Evolutionary conservation across 2,329 filamentous ascomycete genomes (phyloP), one percentile per base, ranked within the genome.

Genomic region (Aspergillus bombycis): DNA sequence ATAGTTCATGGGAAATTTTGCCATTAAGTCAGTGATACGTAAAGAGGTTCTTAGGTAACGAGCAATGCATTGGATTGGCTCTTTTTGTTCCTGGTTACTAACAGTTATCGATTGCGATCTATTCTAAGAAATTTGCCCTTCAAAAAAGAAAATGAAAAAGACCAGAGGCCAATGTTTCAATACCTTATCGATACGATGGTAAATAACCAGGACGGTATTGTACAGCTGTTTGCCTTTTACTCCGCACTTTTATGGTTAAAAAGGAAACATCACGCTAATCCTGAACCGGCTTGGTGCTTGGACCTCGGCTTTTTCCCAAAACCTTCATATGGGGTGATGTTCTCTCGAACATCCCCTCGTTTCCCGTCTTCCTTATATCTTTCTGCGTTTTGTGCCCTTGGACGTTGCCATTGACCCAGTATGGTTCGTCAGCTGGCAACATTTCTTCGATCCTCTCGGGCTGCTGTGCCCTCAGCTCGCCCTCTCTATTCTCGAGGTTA

Each of bases 391-490:
- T 32, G 10, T 28, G 23, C 23, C 28, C 28, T 10, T 21, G 48
- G 28, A 11, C 19, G 48, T 12, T 52, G 48, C 48, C 48, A 52
- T 52, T 52, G 48, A 52, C 28, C 19, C 43, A 61, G 23, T 38
- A 68, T 69, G 68, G 28, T 43, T 48, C 61, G 60, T 14, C 58
- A 68, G 41, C 57, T 67, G 26, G 48, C 58, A 45, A 53, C 57
- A 1, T n/a, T 66, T 28, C 21, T 65, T 26, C 66, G 62, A 16
- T 60, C 62, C 16, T 53, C 54, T 19, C 66, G 57, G 52, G 36
- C 43, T n/a, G 28, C 63, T 36, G 28, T 45, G 7, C 59, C 57
- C 28, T 57, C 43, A 16, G 21, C 63, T n/a, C 61, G 62, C 23
- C 32, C 46, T 14, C 30, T 62, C 21, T 63, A 16, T 59, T 52